A percentile compares a stretch with the other conserved stretches of the same genome.
Evolutionary conservation across 2,329 filamentous ascomycete genomes (phyloP).

Genomic region (Monosporascus sp.): DNA sequence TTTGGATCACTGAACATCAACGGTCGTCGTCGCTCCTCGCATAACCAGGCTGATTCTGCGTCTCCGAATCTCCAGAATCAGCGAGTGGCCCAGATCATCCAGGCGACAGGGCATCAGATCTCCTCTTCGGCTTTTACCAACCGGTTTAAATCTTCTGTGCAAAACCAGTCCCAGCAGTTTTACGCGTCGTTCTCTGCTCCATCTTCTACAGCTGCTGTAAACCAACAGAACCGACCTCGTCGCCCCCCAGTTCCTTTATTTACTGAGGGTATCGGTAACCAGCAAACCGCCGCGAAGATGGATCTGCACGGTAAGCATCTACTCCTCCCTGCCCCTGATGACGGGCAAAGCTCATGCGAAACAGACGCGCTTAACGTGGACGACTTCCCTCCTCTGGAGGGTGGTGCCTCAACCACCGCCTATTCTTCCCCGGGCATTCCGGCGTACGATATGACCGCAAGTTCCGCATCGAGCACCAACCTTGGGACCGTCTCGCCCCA

Average conservation of each 20-base stretch:
- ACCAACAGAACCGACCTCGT: conserved; percentile 45
- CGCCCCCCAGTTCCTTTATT: conserved; percentile 72
- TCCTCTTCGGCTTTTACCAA: conserved; percentile 50
- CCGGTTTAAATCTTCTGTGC: conserved; percentile 50
- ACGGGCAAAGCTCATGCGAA: conserved; percentile 26
- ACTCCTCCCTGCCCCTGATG: conserved; percentile 5
- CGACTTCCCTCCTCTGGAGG: conserved; percentile 53
- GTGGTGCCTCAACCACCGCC: conserved; percentile 41
- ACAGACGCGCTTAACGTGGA: conserved; percentile 54
- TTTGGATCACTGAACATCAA: conserved; percentile 33
- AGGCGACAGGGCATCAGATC: conserved; percentile 50
- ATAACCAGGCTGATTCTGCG: conserved; percentile 30
- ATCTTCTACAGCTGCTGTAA: conserved; percentile 53
- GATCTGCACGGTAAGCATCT: conserved; percentile 47
- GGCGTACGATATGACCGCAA: conserved; percentile 46
- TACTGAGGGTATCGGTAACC: conserved; percentile 52
- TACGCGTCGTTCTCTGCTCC: conserved; percentile 62
- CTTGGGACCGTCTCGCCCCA: conserved; percentile 76
- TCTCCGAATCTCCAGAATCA: conserved; percentile 48
- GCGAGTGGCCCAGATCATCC: conserved; percentile 54
- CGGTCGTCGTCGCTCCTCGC: conserved; percentile 45
- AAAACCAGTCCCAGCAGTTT: conserved; percentile 47
- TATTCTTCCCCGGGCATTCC: conserved; percentile 50
- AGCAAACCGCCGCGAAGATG: conserved; percentile 44
- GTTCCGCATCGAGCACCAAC: conserved; percentile 45